Conservation (phyloP, 1,284 basidiomycete species). For the Puccinia novopanici region DNA sequence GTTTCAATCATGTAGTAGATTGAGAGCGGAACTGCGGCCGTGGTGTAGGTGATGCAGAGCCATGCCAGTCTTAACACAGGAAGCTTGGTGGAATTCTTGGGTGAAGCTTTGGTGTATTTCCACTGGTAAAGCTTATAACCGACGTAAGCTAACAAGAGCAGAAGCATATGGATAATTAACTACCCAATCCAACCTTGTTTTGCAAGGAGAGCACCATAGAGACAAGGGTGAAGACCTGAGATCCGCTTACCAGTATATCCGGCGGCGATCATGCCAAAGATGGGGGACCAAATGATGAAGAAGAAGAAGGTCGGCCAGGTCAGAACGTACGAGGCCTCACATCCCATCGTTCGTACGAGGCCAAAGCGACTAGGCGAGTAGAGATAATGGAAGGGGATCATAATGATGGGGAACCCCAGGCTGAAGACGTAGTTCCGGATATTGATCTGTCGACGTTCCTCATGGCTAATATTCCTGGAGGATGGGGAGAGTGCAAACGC, state of each 20-base stretch:
- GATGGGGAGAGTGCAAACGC: slow-evolving; percentile 36
- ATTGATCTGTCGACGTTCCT: slow-evolving; percentile 20
- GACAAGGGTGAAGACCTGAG: too few species aligned
- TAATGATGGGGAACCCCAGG: slow-evolving; percentile 27
- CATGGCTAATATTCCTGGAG: slow-evolving; percentile 23
- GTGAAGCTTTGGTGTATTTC: slow-evolving; percentile 2
- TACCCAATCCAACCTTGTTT: too few species aligned
- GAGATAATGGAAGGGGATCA: slow-evolving; percentile 44
- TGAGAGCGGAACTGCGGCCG: slow-evolving; percentile 37
- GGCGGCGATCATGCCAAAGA: slow-evolving; percentile 37
- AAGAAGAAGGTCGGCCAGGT: slow-evolving; percentile 48
- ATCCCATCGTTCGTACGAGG: slow-evolving; percentile 40
- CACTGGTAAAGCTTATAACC: slow-evolving; percentile 31
- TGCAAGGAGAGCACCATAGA: neutral
- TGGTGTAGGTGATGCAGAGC: slow-evolving; percentile 44
- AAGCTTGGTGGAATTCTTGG: slow-evolving; percentile 29
- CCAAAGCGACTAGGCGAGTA: slow-evolving; percentile 44
- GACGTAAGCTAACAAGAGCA: slow-evolving; percentile 21
- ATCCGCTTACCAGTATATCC: slow-evolving; percentile 36
- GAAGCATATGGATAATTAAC: too few species aligned
- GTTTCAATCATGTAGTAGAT: slow-evolving; percentile 36
- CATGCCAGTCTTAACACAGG: slow-evolving; percentile 47
- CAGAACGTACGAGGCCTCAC: slow-evolving; percentile 43
- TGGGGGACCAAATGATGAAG: slow-evolving; percentile 47
- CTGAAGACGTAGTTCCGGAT: slow-evolving; percentile 41